Base-by-base conservation (phyloP, 345 rosid genomes). In the Ricinus communis region DNA sequence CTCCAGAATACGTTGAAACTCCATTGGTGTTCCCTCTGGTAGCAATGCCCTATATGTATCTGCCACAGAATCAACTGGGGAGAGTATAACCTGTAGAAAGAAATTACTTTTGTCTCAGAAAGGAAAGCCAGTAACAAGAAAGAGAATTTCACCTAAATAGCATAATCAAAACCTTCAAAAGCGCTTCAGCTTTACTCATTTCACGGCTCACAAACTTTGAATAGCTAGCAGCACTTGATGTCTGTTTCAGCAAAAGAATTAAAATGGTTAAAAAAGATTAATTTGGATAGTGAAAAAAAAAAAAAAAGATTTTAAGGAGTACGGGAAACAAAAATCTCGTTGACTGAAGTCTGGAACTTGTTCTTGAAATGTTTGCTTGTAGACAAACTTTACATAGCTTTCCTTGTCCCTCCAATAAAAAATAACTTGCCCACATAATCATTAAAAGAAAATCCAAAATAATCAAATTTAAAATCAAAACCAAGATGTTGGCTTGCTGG, bases 181-280 rank as follows among this genome's bases (percentile, higher is more conserved):
- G 96, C 74, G 99, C 98, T 89, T 95, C 99, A 68, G 98, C 99
- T 88, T 91, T 90, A 87, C 99, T 92, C 99, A 95, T 95, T 87
- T 92, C 98, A 70, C 98, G 94, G 83, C 94, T 95, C 52, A 95
- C 96, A 75, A 95, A 95, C 87, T 90, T 92, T 8, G 93, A 85
- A 77, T 92, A 95, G 80, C 91, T 90, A 43, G 96, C 89, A 82
- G 98, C 96, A 72, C 83, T 79, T 31, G 99, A 79, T 36, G 93
- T 82, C 99, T 95, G 86, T 54, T 45, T 67, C 71, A 59, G 10
- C 70, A 27, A 77, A 74, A 72, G 18, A 50, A 61, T n/a, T 8
- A 43, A 43, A 43, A 43, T 43, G 11, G 47, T 8, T 43, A 43
- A n/a, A n/a, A n/a, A n/a, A 43, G 47, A 9, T 41, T 54, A 15